Evolutionary conservation across 2,329 filamentous ascomycete genomes (phyloP), one percentile per base, ranked within the genome.

Genomic region (Alternaria sp.): DNA sequence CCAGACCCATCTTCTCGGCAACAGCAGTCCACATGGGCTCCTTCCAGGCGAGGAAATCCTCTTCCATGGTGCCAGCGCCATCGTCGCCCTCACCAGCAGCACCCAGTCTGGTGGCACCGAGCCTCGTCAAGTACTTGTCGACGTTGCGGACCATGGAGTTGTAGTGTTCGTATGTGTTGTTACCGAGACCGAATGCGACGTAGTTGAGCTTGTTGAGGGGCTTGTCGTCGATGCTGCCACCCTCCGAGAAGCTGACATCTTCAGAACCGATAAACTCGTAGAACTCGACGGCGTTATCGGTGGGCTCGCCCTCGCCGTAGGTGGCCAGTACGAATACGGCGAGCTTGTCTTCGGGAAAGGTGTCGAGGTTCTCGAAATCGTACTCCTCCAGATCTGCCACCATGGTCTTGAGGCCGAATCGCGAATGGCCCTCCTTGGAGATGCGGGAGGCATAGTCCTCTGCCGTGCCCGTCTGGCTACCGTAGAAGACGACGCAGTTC

Each of bases 111-210:
- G 89, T 86, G 12, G 92, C 96, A 65, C 96, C 96, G 19, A 97
- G 86, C 75, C 92, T 95, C 76, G 89, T 86, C 62, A 99, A 84
- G 66, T 89, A 90, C 79, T 91, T 89, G 82, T 96, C 89, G 61
- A 98, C 90, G 67, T 95, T 92, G 80, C 95, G 93, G 64, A 99
- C 94, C 93, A 99, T 97, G 56, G 91, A 91, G 84, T 99, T 99
- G 87, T 97, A 99, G 85, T 99, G 96, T 80, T 99, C 96, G 80
- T 99, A 99, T 26, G 96, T 98, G 85, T 98, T 99, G 86, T 99
- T 99, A 71, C 96, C 96, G 43, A 99, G 89, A 76, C 96, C 96
- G 75, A 99, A 99, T 61, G 93, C 88, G 76, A 99, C 93, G 78
- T 94, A 99, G 80, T 94, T 95, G 77, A 99, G 87, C 75, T 93